Conservation (phyloP, 1,139 yeast species). For the Pneumocystis wakefieldiae region DNA sequence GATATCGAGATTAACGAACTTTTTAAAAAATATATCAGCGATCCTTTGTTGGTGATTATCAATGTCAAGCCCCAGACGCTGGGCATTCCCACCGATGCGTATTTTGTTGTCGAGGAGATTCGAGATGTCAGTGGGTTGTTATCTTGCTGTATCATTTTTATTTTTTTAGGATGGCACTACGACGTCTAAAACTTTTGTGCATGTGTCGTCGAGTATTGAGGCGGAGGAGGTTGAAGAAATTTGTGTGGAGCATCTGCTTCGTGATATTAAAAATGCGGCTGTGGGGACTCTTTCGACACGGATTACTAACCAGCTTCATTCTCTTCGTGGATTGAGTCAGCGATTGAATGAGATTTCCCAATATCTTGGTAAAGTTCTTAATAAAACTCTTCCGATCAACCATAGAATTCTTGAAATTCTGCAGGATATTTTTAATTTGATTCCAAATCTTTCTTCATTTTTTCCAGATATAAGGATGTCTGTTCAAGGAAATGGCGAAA, state of each 20-base stretch:
- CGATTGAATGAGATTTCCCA: constrained; percentile 65
- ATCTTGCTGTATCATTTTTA: neutral
- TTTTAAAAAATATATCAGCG: constrained; percentile 67
- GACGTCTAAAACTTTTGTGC: constrained; percentile 83
- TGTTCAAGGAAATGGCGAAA: constrained; percentile 8
- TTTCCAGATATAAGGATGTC: constrained; percentile 11
- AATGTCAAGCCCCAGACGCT: constrained; percentile 69
- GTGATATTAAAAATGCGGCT: constrained; percentile 93
- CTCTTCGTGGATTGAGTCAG: constrained; percentile 72
- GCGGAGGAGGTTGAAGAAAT: constrained; percentile 99
- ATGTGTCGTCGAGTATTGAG: constrained; percentile 79
- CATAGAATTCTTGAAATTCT: constrained; percentile 81
- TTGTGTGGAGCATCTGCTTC: constrained; percentile 88
- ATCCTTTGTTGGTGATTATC: constrained; percentile 77
- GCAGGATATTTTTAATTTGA: constrained; percentile 83
- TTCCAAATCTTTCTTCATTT: constrained; percentile 58
- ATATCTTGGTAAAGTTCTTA: constrained; percentile 63
- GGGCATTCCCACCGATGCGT: constrained; percentile 93
- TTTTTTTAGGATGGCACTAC: constrained; percentile 45
- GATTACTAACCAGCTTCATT: constrained; percentile 77
- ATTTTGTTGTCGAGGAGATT: constrained; percentile 84
- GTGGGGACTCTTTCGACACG: constrained; percentile 81
- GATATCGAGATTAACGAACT: constrained; percentile 84
- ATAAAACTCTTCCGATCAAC: constrained; percentile 65
- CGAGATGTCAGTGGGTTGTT: constrained; percentile 44